Evolutionary conservation across 177 flowering plant genomes (phyloP).

Genomic region (Vitis hybrid): DNA sequence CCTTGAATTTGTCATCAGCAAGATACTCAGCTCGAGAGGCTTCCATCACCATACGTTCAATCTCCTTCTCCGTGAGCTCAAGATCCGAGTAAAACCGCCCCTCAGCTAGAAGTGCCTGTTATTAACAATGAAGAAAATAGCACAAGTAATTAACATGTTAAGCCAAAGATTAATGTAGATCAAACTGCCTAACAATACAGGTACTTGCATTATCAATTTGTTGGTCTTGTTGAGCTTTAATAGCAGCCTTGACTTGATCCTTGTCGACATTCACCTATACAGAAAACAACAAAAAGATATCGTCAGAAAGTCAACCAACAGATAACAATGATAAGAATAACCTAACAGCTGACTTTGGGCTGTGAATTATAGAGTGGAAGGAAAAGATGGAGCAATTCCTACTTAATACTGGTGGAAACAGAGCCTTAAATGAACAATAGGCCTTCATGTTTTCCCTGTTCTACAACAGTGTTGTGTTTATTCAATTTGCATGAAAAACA

Average conservation of each 20-base stretch:
- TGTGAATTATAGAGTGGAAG: too few relatives aligned
- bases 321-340: too few relatives aligned
- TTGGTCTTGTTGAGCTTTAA: constrained; percentile 96
- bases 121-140: neutral
- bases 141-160: neutral
- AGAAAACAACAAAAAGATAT: constrained; percentile 7
- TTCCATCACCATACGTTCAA: constrained; percentile 98
- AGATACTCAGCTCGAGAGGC: constrained; percentile 91
- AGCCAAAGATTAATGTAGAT: neutral
- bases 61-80: constrained; percentile 98
- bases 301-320: too few relatives aligned
- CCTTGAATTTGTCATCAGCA: constrained; percentile 61
- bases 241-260: constrained; percentile 95
- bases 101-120: constrained; percentile 93
- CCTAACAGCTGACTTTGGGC: too few relatives aligned
- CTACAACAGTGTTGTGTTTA: too few relatives aligned
- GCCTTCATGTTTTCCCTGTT: too few relatives aligned
- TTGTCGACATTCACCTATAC: constrained; percentile 67
- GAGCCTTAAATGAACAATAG: too few relatives aligned
- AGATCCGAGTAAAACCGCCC: constrained; percentile 94
- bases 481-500: too few relatives aligned
- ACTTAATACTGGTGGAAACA: too few relatives aligned
- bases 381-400: too few relatives aligned
- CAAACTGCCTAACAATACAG: neutral
- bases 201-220: constrained; percentile 85